Percentiles rank a stretch among this genome's conserved stretches.
phyloP scores from a whole-genome alignment of 2,329 filamentous ascomycete species.

The Cordyceps javanica region DNA sequence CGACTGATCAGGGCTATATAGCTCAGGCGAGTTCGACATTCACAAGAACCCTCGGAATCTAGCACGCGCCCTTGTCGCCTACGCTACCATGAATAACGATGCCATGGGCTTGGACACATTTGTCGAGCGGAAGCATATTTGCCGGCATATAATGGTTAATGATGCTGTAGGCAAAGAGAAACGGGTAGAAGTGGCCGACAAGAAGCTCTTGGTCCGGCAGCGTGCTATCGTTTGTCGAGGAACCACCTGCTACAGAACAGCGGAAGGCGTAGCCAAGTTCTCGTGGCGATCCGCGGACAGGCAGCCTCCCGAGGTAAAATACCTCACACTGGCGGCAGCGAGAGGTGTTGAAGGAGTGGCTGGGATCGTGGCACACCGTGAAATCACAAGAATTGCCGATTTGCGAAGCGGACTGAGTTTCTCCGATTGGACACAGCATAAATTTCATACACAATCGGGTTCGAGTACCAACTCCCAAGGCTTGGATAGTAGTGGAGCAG shows the following conservation, averaged over 20 bases:
- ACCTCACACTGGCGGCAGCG: neutral
- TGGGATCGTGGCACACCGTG: neutral
- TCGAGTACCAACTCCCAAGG: neutral
- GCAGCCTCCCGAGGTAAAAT: constrained; percentile 2
- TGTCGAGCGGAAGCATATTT: constrained; percentile 1
- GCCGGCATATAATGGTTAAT: neutral
- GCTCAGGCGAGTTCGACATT: constrained; percentile 16
- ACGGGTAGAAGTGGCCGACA: constrained; percentile 10
- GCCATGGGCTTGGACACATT: constrained; percentile 15
- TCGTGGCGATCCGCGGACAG: constrained; percentile 8
- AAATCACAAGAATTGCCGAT: neutral
- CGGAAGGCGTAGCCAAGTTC: constrained; percentile 7
- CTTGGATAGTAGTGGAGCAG: neutral
- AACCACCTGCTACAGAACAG: constrained; percentile 15
- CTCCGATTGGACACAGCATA: neutral
- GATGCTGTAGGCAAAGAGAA: neutral
- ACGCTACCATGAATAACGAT: constrained; percentile 16
- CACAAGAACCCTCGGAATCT: neutral
- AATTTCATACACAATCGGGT: neutral
- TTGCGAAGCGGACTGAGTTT: neutral
- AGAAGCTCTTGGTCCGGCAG: constrained; percentile 13
- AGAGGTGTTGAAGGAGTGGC: constrained; percentile 10
- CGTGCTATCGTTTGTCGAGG: constrained; percentile 14
- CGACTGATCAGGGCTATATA: constrained; percentile 13
- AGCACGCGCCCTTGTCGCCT: constrained; percentile 16